Evolutionary conservation across 768 basidiomycete genomes (phyloP).

Genomic region (Xerocomellus chrysenteron): DNA sequence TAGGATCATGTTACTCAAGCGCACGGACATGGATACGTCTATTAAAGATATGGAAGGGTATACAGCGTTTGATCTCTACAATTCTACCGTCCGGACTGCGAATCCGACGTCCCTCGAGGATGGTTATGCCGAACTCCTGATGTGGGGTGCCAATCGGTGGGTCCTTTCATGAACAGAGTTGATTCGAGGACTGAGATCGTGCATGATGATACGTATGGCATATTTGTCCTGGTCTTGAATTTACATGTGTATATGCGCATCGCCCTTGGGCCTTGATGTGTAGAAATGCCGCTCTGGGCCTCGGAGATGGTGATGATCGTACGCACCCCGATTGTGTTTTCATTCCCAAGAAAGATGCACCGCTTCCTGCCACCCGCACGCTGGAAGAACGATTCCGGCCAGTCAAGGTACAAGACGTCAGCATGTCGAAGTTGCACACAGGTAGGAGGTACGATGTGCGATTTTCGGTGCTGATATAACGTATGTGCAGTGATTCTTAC

Average conservation of each 20-base stretch:
- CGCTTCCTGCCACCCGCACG: slow-evolving; percentile 13
- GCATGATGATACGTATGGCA: background rate
- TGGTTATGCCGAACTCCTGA: slow-evolving; percentile 61
- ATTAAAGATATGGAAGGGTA: slow-evolving; percentile 87
- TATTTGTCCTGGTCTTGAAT: background rate
- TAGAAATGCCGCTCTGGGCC: slow-evolving; percentile 87
- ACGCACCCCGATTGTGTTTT: slow-evolving; percentile 73
- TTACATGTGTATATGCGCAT: too few species aligned
- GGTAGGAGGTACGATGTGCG: slow-evolving; percentile 37
- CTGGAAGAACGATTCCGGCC: slow-evolving; percentile 57
- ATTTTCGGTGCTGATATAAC: background rate
- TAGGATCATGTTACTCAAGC: slow-evolving; percentile 74
- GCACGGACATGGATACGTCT: slow-evolving; percentile 65
- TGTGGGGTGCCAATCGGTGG: slow-evolving; percentile 85
- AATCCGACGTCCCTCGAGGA: slow-evolving; percentile 46
- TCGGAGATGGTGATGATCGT: slow-evolving; percentile 78
- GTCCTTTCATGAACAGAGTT: slow-evolving; percentile 1
- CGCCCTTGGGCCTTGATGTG: background rate
- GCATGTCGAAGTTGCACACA: slow-evolving; percentile 91
- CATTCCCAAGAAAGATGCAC: slow-evolving; percentile 33
- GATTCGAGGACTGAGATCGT: background rate
- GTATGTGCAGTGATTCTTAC: slow-evolving; percentile 56
- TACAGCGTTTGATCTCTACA: slow-evolving; percentile 91
- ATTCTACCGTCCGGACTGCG: slow-evolving; percentile 79
- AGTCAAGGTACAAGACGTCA: slow-evolving; percentile 60